Evolutionary conservation across 1,139 yeast genomes (phyloP), one percentile per base, ranked within the genome.

Genomic region (Saccharomyces hybrid): DNA sequence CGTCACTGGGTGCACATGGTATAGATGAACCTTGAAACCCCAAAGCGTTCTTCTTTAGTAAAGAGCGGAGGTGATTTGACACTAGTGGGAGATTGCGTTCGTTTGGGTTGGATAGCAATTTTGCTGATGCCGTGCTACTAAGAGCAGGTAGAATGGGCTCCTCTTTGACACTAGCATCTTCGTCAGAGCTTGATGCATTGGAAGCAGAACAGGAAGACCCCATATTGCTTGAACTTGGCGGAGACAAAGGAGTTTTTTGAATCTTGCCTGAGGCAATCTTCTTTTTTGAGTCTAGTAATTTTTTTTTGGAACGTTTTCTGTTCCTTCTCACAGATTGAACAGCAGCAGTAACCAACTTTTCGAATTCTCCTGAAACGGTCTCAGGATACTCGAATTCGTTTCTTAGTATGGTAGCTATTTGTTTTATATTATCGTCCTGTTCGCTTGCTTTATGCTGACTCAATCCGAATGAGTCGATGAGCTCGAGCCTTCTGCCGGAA

Each of bases 271-370:
- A 34, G 0, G 42, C 23, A 14, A 8, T 7, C 11, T 34, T 34
- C 20, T 34, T 34, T 34, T 34, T 34, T 7, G 42, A 14, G 42
- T 14, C 20, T 6, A 34, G 20, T 14, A 34, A 16, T 34, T 61
- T 60, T 55, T 68, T 70, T 53, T 64, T 74, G 13, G 81, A 76
- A 56, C 90, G 73, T 63, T 83, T 84, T 57, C 87, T 75, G 65
- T 84, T 84, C 57, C 90, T 72, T 54, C 90, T 72, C 4, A 83
- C 89, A 25, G 86, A 80, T 68, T 93, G 99, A 28, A 93, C 86
- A 0, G 97, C 98, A 2, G 97, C 96, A 34, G 97, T 75, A 0
- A 93, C 97, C 48, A 93, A 78, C 68, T 86, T 86, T 69, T 90
- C 96, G 68, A 93, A 91, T 62, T 91, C 98, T 1, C 75, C 73